Evolutionary conservation across 2,329 filamentous ascomycete species (phyloP), one percentile per base, ranked within the genome.

Genomic region (Nigrospora oryzae): DNA sequence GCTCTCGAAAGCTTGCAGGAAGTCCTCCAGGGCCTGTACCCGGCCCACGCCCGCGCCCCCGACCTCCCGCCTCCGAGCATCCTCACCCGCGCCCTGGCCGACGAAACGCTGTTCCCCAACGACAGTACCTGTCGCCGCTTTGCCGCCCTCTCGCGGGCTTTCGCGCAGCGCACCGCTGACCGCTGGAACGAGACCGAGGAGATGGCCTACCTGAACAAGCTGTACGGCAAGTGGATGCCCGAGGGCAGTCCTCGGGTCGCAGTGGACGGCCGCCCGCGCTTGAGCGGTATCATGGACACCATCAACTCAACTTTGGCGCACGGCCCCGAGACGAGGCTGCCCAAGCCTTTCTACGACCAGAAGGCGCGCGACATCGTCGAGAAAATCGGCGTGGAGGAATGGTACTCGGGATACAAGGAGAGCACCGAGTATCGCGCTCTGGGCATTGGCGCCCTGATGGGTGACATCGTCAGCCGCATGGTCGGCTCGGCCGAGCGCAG

Each of bases 261-360:
- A 23, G 87, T 97, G 10, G 89, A 96, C 63, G 83, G 83, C 1
- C 83, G 84, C 48, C 93, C 93, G 1, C 76, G 90, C 38, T 72
- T 97, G 12, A 89, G 83, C 6, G 93, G 93, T 43, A 84, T 98
- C 56, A 89, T 95, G 85, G 93, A 98, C 66, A 93, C 88, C 0
- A 77, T 97, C 58, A 97, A 96, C 60, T 81, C 88, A 7, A 95
- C 89, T 0, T 72, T 86, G 12, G 91, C 90, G 3, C 93, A 97
- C 61, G 88, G 87, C 0, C 79, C 85, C 0, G 76, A 77, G 11
- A 96, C 90, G 0, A 81, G 75, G 38, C 74, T 97, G 3, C 93
- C 93, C 0, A 71, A 74, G 11, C 86, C 89, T 50, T 97, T 98
- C 63, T 97, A 97, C 64, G 89, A 96, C 58, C 61, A 74, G 15